These are phyloP conservation scores for Pseudohyphozyma bogoriensis DNA, from an alignment of 768 basidiomycete species.

Conservation along the genomic window DNA sequence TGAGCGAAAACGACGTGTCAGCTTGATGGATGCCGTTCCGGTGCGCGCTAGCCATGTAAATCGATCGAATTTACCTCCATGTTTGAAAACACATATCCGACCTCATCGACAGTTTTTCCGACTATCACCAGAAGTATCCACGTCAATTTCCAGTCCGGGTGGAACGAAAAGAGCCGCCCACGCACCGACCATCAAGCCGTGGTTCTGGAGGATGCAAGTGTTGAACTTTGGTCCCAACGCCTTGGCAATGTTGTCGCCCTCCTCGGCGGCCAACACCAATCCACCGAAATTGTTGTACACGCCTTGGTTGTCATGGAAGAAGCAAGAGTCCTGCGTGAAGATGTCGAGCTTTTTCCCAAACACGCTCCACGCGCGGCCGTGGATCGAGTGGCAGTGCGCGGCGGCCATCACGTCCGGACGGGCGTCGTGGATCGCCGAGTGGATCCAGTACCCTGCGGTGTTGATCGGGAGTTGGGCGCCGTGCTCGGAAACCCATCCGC, in stretches of 20 bases:
- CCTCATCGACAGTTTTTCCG: slow-evolving; percentile 27
- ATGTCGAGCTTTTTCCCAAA: slow-evolving; percentile 29
- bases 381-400: slow-evolving; percentile 19
- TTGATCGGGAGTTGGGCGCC: slow-evolving; percentile 32
- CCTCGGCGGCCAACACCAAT: slow-evolving; percentile 28
- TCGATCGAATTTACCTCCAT: slow-evolving; percentile 21
- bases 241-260: slow-evolving; percentile 29
- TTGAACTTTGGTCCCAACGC: slow-evolving; percentile 24
- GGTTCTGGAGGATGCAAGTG: slow-evolving; percentile 29
- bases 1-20: no score
- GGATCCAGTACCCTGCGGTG: slow-evolving; percentile 28
- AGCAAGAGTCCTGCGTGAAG: slow-evolving; percentile 27
- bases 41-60: no score
- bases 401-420: slow-evolving; percentile 43
- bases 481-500: slow-evolving; percentile 11
- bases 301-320: slow-evolving; percentile 28
- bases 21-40: no score
- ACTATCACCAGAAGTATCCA: no score
- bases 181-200: slow-evolving; percentile 23
- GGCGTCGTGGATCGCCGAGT: slow-evolving; percentile 29
- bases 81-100: slow-evolving; percentile 8
- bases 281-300: slow-evolving; percentile 30
- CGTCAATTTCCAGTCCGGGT: neutral
- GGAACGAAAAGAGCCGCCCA: no score
- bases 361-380: slow-evolving; percentile 46